Percentiles rank a stretch among this genome's conserved stretches.
These are phyloP conservation scores for Curvularia hawaiiensis DNA, from an alignment of 2,329 filamentous ascomycete species.

Conservation along the genomic window DNA sequence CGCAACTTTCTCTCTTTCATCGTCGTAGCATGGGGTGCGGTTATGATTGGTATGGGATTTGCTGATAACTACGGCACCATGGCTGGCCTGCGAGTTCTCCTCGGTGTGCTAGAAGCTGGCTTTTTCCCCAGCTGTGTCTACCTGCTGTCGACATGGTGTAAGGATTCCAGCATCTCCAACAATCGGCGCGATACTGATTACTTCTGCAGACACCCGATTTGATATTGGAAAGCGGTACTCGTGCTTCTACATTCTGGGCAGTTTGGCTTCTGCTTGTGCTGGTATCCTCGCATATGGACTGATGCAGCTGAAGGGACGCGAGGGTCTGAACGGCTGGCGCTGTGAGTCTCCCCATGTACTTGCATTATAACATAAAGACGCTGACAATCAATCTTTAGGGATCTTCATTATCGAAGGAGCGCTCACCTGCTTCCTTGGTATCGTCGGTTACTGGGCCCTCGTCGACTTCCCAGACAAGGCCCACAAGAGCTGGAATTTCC, in stretches of 20 bases:
- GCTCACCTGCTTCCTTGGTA: constrained; percentile 49
- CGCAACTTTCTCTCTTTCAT: constrained; percentile 44
- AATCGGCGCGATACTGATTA: neutral
- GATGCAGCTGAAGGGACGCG: constrained; percentile 66
- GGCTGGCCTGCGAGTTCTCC: constrained; percentile 45
- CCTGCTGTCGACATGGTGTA: constrained; percentile 50
- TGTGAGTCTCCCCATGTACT: constrained; percentile 34
- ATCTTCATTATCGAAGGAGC: constrained; percentile 53
- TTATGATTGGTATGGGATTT: constrained; percentile 54
- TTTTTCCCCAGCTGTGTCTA: constrained; percentile 53
- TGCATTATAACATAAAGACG: neutral
- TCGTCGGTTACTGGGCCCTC: constrained; percentile 50
- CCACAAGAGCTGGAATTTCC: constrained; percentile 50
- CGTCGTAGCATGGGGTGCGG: constrained; percentile 48
- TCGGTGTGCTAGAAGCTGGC: constrained; percentile 50
- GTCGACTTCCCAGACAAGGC: constrained; percentile 55
- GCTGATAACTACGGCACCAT: constrained; percentile 43
- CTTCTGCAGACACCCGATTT: constrained; percentile 53
- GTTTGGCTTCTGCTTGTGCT: constrained; percentile 67
- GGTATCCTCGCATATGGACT: constrained; percentile 73
- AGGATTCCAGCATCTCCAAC: neutral
- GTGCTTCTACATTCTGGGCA: constrained; percentile 71
- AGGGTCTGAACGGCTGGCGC: constrained; percentile 52
- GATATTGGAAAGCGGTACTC: constrained; percentile 74
- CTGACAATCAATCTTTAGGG: constrained; percentile 46